phyloP scores from a whole-genome alignment of 768 basidiomycete species.

The Leccinum incarnatum region DNA sequence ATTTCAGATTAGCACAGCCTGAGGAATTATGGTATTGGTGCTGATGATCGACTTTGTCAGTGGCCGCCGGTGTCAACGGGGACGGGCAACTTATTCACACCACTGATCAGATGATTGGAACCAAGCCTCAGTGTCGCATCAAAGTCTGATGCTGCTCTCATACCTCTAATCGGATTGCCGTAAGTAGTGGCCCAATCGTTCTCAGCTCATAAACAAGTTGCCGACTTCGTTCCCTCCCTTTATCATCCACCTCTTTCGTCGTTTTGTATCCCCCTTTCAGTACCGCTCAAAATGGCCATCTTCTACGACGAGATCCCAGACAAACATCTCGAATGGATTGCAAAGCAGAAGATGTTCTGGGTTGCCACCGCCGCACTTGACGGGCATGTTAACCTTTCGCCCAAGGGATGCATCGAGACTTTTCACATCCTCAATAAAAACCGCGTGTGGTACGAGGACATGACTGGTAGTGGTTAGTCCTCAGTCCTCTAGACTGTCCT shows the following conservation, averaged over 20 bases:
- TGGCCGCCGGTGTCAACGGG: not conserved
- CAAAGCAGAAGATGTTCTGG: conserved; percentile 67
- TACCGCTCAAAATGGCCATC: conserved; percentile 45
- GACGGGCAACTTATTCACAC: not conserved
- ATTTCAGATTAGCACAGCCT: no score
- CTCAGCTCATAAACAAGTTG: not conserved
- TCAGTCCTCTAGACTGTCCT: not conserved
- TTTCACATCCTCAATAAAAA: conserved; percentile 57
- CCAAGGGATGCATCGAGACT: conserved; percentile 58
- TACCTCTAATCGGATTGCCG: not conserved
- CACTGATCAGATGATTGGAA: not conserved
- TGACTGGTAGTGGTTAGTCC: conserved; percentile 63
- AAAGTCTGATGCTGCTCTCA: not conserved
- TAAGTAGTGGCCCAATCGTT: not conserved
- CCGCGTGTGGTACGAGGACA: conserved; percentile 71
- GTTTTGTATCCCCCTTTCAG: not conserved
- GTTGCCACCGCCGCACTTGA: conserved; percentile 66
- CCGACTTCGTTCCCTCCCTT: not conserved
- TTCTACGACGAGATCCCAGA: conserved; percentile 56
- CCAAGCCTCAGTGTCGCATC: no score
- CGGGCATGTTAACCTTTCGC: conserved; percentile 67
- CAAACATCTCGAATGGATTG: conserved; percentile 53
- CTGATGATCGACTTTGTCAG: not conserved
- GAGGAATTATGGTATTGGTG: not conserved
- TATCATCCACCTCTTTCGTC: not conserved